A percentile compares a stretch with the other conserved stretches of the same genome.
Conservation (phyloP, 495 filamentous ascomycete genomes). For the Neurospora discreta region DNA sequence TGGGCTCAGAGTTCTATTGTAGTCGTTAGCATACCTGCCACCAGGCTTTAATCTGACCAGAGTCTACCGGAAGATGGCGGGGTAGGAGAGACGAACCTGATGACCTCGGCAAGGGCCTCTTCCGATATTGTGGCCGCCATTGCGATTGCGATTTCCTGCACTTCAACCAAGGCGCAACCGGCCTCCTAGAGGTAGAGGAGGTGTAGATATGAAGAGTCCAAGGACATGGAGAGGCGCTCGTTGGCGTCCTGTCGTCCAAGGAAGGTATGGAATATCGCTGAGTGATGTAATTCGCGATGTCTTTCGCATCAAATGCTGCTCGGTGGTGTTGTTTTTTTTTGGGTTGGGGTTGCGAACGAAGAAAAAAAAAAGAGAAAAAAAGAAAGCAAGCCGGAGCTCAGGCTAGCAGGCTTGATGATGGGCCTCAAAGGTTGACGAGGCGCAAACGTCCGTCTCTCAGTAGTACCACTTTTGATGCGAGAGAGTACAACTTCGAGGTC, state of each 20-base stretch:
- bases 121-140: constrained; percentile 14
- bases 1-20: constrained; percentile 58
- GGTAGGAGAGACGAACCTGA: constrained; percentile 20
- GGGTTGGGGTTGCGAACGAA: too few relatives aligned
- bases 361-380: too few relatives aligned
- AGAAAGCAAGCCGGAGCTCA: background rate
- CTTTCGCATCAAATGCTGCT: background rate
- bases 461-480: background rate
- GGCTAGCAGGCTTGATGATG: background rate
- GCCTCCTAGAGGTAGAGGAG: constrained; percentile 1
- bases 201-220: background rate
- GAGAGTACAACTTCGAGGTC: background rate
- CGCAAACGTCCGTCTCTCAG: background rate
- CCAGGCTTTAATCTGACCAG: background rate
- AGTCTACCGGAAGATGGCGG: background rate
- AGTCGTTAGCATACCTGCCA: constrained; percentile 10
- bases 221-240: background rate
- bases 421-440: background rate
- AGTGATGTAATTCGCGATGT: background rate
- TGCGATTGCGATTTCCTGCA: constrained; percentile 10
- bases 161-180: constrained; percentile 3
- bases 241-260: background rate
- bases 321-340: background rate
- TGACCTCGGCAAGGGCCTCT: constrained; percentile 24
- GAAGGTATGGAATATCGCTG: background rate